Base-by-base conservation (phyloP, 1,284 basidiomycete species). In the Marasmius tenuissimus region DNA sequence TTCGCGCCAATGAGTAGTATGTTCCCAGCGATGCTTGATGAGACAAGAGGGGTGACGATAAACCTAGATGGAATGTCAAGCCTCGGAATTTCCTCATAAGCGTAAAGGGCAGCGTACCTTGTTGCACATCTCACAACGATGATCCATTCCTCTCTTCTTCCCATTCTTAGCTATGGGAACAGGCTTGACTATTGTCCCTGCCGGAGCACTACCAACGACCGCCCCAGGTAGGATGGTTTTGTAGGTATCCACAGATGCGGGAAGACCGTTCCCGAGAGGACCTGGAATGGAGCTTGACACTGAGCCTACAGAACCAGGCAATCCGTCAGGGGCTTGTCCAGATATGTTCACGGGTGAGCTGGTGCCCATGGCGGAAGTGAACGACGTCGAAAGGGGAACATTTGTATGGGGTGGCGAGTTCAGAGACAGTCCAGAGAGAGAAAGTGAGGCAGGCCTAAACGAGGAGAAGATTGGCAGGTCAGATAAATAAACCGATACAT, bases 1-100 rank as follows among this genome's bases (percentile, higher is more conserved):
- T 76, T 96, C 94, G 57, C 93, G 92, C 97, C 97, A 99, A 73
- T 98, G 96, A 40, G 94, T 93, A 34, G 92, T 94, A 71, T 98
- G 96, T 73, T 98, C 96, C 96, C 96, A 98, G 42, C 96, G 91
- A 72, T 98, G 96, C 77, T 98, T 98, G 78, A 96, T 93, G 56
- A 98, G 82, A 75, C 96, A 97, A 20, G 91, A 94, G 3, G 95
- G 96, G 73, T 98, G 96, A 54, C 94, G 89, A 75, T 97, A 97
- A 59, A 96, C 91, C 90, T 96, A 68, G 14, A 62, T 34, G 61
- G 18, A 50, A 12, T 20, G 57, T 65, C 61, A 69, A 66, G 69
- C 55, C 61, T 60, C 60, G 57, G 33, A 63, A 42, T 47, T 18
- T 45, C 51, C 47, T 40, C 47, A 40, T 27, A 40, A 57, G 18